Base-by-base conservation (phyloP, 192 early-diverging fungal genomes). In the Coemansia sp. region DNA sequence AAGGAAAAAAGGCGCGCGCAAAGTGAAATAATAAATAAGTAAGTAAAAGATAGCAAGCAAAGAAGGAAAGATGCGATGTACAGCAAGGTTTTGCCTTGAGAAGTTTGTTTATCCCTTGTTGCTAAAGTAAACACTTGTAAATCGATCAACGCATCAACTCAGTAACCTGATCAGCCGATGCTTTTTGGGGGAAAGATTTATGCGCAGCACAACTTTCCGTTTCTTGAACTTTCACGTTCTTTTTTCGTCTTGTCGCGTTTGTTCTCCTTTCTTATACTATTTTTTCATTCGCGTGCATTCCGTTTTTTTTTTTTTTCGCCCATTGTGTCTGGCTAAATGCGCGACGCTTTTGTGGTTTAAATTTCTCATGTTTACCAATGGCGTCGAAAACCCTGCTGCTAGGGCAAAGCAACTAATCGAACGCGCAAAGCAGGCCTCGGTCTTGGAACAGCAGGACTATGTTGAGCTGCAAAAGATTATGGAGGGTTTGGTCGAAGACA, bases 391-490 rank as follows among this genome's bases (percentile, higher is more conserved):
- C 34, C 15, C 41, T 45, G 46, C 23, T 29, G 15, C 6, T 31
- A 59, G 34, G 42, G 69, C 55, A 48, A 71, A 62, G 23, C 4
- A 66, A 9, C 50, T 72, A 31, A 31, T 75, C 5, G 55, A 51
- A 17, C 23, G 39, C 9, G 67, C 63, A 46, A 70, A 71, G 38
- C 27, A 36, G 5, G 5, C 44, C 3, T 38, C 19, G 19, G 17
- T 10, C 12, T 31, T 61, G 12, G 63, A 59, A 37, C 66, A 58
- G 14, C 29, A 44, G 4, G 46, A 46, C 36, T 12, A 57, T 27
- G 36, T 45, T 1, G 68, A 79, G 55, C 41, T 80, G n/a, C 62
- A 67, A 21, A 36, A 48, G 9, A 15, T 32, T 1, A 67, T 69
- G 25, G 62, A 55, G 27, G 39, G 68, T 11, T 45, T 79, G 2